Percentiles rank a stretch among this genome's conserved stretches.
phyloP scores from a whole-genome alignment of 1,284 basidiomycete genomes.

The Mycena sp. region DNA sequence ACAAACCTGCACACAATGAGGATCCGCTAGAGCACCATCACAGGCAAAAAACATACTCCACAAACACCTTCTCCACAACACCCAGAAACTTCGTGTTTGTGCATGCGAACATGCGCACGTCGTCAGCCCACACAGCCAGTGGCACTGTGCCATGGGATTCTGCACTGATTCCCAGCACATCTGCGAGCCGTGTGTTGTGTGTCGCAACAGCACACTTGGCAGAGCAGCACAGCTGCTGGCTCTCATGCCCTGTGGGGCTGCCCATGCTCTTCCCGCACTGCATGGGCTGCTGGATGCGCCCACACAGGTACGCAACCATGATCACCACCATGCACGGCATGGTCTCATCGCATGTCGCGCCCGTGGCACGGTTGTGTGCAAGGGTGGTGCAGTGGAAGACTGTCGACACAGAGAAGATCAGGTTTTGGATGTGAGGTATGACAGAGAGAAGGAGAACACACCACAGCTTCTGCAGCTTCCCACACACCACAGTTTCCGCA shows the following conservation, averaged over 20 bases:
- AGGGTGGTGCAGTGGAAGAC: too few species aligned
- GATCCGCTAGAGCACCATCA: conserved; percentile 1
- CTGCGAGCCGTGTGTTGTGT: conserved; percentile 86
- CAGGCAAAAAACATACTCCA: conserved; percentile 62
- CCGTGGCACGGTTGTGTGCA: conserved; percentile 87
- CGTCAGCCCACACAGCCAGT: conserved; percentile 65
- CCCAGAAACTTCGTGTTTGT: too few species aligned
- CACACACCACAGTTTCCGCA: conserved; percentile 80
- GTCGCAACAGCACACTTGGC: conserved; percentile 85
- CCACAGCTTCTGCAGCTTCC: conserved; percentile 87
- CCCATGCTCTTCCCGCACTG: too few species aligned
- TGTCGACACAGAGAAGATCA: too few species aligned
- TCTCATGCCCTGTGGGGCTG: conserved; percentile 54
- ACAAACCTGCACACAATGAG: too few species aligned
- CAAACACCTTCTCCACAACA: conserved; percentile 83
- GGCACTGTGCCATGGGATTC: conserved; percentile 46
- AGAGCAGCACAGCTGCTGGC: conserved; percentile 74
- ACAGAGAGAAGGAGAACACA: conserved; percentile 43
- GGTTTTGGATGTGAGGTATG: conserved; percentile 49
- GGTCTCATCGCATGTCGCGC: conserved; percentile 81
- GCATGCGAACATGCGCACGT: too few species aligned
- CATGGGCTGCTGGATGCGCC: conserved; percentile 79
- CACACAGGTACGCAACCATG: conserved; percentile 81
- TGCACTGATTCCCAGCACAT: conserved; percentile 83
- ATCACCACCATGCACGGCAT: conserved; percentile 77